Conservation (phyloP, 305 asterid species). For the Solanum aculeatissimum region DNA sequence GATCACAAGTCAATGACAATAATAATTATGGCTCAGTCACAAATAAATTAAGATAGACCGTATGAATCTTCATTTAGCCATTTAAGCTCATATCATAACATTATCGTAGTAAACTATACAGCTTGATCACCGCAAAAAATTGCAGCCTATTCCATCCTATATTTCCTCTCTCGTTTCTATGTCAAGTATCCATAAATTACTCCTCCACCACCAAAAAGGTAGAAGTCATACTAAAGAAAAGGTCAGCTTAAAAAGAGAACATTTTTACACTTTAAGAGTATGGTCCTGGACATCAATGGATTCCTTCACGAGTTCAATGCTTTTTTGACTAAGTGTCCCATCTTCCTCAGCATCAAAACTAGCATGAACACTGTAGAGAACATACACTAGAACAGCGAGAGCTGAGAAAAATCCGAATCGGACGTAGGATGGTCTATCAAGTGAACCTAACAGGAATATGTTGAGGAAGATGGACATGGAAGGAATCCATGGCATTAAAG, state of each 20-base stretch:
- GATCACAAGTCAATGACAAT: background rate
- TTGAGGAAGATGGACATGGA: constrained; percentile 74
- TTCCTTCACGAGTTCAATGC: constrained; percentile 38
- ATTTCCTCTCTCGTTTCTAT: background rate
- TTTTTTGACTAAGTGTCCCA: constrained; percentile 44
- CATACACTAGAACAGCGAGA: constrained; percentile 48
- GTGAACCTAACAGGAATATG: constrained; percentile 73
- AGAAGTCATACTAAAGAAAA: background rate
- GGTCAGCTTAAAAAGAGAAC: background rate
- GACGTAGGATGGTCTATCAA: constrained; percentile 47
- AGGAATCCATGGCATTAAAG: constrained; percentile 94
- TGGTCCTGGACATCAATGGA: constrained; percentile 35
- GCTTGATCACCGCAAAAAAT: constrained; percentile 4
- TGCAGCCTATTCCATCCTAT: background rate
- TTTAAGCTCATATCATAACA: background rate
- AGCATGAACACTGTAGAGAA: constrained; percentile 77
- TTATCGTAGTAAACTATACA: constrained; percentile 1
- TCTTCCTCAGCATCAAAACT: constrained; percentile 86
- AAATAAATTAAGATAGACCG: no score
- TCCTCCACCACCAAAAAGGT: background rate
- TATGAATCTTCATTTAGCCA: background rate
- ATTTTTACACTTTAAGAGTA: constrained; percentile 23
- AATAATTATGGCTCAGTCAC: background rate
- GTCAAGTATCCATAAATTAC: background rate
- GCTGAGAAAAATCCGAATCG: constrained; percentile 77